phyloP scores from a whole-genome alignment of 108 stramenopile genomes.

The Pseudonitzschia multistriata region DNA sequence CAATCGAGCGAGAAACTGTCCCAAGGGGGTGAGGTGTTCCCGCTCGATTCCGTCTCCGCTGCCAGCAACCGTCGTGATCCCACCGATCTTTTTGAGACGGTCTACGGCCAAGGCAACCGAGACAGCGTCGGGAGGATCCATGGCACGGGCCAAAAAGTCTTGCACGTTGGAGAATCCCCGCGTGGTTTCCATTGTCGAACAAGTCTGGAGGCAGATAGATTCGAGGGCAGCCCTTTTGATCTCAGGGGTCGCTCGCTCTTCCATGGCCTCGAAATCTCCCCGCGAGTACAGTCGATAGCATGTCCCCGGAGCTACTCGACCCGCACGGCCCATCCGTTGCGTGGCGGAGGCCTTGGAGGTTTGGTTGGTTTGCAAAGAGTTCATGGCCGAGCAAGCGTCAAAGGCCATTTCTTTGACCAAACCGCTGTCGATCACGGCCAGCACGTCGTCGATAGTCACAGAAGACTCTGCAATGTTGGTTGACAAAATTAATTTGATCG shows the following conservation, averaged over 20 bases:
- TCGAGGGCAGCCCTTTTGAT: slow-evolving; percentile 47
- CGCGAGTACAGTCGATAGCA: slow-evolving; percentile 78
- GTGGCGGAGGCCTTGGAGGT: slow-evolving; percentile 68
- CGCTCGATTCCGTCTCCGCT: background rate
- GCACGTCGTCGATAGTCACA: slow-evolving; percentile 77
- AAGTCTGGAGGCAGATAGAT: background rate
- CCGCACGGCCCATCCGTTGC: slow-evolving; percentile 89
- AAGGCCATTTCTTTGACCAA: slow-evolving; percentile 59
- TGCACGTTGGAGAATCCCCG: background rate
- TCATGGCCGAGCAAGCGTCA: slow-evolving; percentile 70
- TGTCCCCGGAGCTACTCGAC: slow-evolving; percentile 67
- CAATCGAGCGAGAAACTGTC: background rate
- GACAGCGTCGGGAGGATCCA: slow-evolving; percentile 6
- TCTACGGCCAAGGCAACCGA: background rate
- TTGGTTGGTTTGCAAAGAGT: slow-evolving; percentile 53
- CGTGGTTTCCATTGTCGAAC: background rate
- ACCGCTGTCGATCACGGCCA: slow-evolving; percentile 77
- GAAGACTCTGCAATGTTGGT: slow-evolving; percentile 92
- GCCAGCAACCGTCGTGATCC: background rate
- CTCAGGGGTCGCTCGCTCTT: slow-evolving; percentile 55
- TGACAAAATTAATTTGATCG: slow-evolving; percentile 73
- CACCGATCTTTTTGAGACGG: background rate
- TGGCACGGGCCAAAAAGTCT: background rate
- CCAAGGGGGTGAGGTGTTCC: slow-evolving; percentile 1
- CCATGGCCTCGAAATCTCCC: slow-evolving; percentile 40